phyloP scores from a whole-genome alignment of 2,329 filamentous ascomycete species.

The Talaromyces sp. region DNA sequence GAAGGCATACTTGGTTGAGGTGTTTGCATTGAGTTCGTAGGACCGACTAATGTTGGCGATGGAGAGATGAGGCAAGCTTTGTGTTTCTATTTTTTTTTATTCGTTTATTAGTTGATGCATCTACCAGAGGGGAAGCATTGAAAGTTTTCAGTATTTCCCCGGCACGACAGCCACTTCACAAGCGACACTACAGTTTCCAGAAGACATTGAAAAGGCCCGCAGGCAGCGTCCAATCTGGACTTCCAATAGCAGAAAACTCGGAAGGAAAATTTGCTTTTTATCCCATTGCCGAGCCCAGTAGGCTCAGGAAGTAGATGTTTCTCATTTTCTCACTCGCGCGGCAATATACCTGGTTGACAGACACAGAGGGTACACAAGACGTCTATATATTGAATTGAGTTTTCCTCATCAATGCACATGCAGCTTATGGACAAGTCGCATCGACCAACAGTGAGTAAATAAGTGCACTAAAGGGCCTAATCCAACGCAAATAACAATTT shows the following conservation, averaged over 20 bases:
- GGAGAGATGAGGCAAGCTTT: background rate
- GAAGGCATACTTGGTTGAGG: conserved; percentile 5
- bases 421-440: background rate
- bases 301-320: background rate
- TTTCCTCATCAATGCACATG: background rate
- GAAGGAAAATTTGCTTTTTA: background rate
- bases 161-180: background rate
- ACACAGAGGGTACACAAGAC: background rate
- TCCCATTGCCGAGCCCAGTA: background rate
- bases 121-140: background rate
- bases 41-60: background rate
- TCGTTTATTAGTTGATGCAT: background rate
- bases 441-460: too few relatives aligned
- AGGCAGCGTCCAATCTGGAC: background rate
- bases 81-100: background rate
- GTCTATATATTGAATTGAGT: background rate
- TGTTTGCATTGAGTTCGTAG: background rate
- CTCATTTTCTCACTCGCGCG: background rate
- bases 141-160: background rate
- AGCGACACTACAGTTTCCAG: background rate
- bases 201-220: background rate
- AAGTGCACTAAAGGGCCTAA: too few relatives aligned
- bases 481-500: background rate
- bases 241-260: background rate
- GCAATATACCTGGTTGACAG: too few relatives aligned